Evolutionary conservation across 176 grass and related monocot species (phyloP), one percentile per base, ranked within the genome.

Genomic region (Triticum dicoccoides): DNA sequence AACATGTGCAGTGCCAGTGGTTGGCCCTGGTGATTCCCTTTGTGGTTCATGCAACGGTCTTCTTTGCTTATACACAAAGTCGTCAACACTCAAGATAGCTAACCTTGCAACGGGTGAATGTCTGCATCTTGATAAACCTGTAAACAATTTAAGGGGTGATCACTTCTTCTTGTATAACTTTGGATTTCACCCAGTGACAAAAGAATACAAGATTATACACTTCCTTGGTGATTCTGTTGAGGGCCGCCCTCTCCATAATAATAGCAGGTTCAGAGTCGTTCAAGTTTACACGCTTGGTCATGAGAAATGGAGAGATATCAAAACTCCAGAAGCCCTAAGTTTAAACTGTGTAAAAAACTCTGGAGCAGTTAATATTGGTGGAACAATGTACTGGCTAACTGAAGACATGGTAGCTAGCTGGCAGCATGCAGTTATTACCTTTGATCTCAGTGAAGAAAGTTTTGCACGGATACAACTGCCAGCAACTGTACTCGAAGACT

Each of bases 371-470:
- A 49, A 70, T 84, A 10, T 54, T 63, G 74, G 79, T 37, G 87
- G 81, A 35, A 25, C 29, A 64, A 79, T 79, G 81, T 84, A 84
- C 72, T 88, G 87, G 81, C 10, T 84, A 61, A 64, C 27, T 51
- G 73, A 84, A 72, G 65, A 72, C 6, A 27, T 0, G 15, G 21
- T 9, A 58, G 52, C 14, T 21, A 63, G 5, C 14, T 79, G 87
- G 80, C 8, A 37, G 14, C 54, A 29, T 29, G 37, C 37, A 10
- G 27, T 79, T 84, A n/a, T 88, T 27, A 39, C 52, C 6, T 88
- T 88, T 79, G 87, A 88, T 83, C 80, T 88, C 44, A 13, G 44
- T 47, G 3, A 47, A 47, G 74, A 83, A 79, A 17, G 21, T 30
- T 79, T 73, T 34, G 21, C 15, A 35, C 4, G 12, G 13, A 25